A percentile compares a stretch with the other conserved stretches of the same genome.
phyloP scores from a whole-genome alignment of 345 rosid species.

The Jatropha curcas region DNA sequence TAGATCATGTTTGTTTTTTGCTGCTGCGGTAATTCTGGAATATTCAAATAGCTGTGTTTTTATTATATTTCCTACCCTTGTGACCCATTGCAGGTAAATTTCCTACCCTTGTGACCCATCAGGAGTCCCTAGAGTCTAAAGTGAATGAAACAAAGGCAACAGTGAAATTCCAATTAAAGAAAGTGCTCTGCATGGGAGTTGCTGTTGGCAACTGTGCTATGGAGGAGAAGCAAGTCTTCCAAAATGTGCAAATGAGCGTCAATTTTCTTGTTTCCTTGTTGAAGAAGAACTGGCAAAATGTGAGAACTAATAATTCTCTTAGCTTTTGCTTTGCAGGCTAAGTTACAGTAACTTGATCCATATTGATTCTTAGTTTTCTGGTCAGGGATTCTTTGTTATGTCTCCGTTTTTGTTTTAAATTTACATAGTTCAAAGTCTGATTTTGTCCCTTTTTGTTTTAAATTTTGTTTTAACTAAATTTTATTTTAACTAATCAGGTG shows the following conservation, averaged over 20 bases:
- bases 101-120: constrained; percentile 41
- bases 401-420: background rate
- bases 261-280: constrained; percentile 36
- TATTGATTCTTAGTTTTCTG: background rate
- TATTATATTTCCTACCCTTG: background rate
- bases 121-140: constrained; percentile 38
- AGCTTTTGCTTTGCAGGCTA: background rate
- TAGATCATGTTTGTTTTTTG: background rate
- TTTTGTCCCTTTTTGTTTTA: background rate
- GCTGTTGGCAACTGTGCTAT: constrained; percentile 39
- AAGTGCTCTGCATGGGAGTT: constrained; percentile 45
- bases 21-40: background rate
- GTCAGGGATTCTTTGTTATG: no score
- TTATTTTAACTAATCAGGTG: constrained; percentile 20
- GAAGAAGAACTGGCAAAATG: constrained; percentile 46
- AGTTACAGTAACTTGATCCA: background rate
- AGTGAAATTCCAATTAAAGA: constrained; percentile 41
- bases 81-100: constrained; percentile 32
- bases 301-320: constrained; percentile 11
- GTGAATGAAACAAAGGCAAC: constrained; percentile 38
- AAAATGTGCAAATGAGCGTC: constrained; percentile 40
- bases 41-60: background rate
- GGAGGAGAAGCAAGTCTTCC: constrained; percentile 47
- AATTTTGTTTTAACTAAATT: background rate
- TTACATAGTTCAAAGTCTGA: background rate